phyloP scores from a whole-genome alignment of 202 grass and related monocot species.

The Zoysia matrella region DNA sequence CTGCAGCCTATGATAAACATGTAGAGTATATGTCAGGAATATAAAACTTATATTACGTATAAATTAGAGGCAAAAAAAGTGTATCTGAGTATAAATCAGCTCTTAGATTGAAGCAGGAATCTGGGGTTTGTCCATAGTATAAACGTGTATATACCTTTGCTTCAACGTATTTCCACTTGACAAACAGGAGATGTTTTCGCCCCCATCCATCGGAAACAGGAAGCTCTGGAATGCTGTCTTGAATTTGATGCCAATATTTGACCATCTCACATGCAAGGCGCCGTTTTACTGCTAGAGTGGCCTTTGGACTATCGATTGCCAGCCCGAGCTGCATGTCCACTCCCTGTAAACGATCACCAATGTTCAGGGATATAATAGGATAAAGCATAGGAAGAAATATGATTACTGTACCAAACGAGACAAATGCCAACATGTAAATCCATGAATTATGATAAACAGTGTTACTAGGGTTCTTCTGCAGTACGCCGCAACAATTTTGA shows the following conservation, averaged over 20 bases:
- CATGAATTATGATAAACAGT: not conserved
- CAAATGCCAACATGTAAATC: not conserved
- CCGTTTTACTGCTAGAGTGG: conserved; percentile 94
- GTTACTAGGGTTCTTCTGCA: conserved; percentile 18
- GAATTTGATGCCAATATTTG: conserved; percentile 93
- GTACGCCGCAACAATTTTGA: conserved; percentile 13
- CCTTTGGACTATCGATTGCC: conserved; percentile 95
- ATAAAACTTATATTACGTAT: not conserved
- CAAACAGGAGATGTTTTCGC: conserved; percentile 63
- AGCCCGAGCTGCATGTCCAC: conserved; percentile 97
- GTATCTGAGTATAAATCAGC: not conserved
- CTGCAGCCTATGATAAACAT: conserved; percentile 76
- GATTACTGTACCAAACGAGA: not conserved
- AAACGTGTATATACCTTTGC: conserved; percentile 67
- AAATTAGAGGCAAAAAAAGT: not conserved
- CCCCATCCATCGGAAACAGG: conserved; percentile 75
- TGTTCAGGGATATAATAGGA: not conserved
- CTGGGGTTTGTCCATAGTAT: conserved; percentile 9
- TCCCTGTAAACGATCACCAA: conserved; percentile 52
- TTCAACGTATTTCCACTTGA: conserved; percentile 53
- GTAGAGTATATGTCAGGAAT: conserved; percentile 11
- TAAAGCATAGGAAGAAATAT: not conserved
- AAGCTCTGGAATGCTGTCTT: conserved; percentile 75
- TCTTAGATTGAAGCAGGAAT: not conserved
- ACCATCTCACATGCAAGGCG: conserved; percentile 98